Base-by-base conservation (phyloP, 2,329 filamentous ascomycete species). In the Phoma herbarum region DNA sequence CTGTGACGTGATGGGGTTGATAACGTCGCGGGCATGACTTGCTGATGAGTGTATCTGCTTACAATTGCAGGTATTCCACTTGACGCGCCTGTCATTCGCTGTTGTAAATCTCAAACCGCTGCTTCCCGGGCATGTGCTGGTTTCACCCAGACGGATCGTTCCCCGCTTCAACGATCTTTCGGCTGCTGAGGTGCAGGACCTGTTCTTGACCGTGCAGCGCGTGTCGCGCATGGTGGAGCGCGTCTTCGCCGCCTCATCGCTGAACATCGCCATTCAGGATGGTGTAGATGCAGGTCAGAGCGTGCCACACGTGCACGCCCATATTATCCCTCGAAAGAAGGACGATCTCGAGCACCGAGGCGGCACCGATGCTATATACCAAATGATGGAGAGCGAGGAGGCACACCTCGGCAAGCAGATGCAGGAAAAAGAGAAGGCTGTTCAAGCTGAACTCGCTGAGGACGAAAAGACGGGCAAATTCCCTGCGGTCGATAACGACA, bases 191-290 rank as follows among this genome's bases (percentile, higher is more conserved):
- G 86, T 92, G n/a, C 81, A 82, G 33, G 94, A 99, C 76, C 86
- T 99, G 22, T 97, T 97, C 80, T 77, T 85, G n/a, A 90, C 93
- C 1, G 93, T 96, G 26, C 92, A 95, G 76, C 86, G 87, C 39
- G 88, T 96, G 6, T 89, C 93, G 68, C 85, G 84, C 45, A 93
- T 96, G 81, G 84, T 97, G 8, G 81, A 85, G 70, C 81, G 82
- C 28, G 77, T 87, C 62, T 84, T 85, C 74, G 73, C 84, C 31
- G 90, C 87, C 6, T 87, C 91, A 10, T 90, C 91, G 59, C 90
- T 98, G 79, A 98, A 97, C 74, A 88, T 99, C 48, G 93, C 94
- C 0, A 85, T 99, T n/a, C 95, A 99, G 77, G 95, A 99, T 77
- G 95, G 95, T 20, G 81, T 83, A 29, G 92, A 93, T 59, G 92